These are phyloP conservation scores for Suhomyces canberraensis DNA, from an alignment of 805 yeast species.

Conservation along the genomic window DNA sequence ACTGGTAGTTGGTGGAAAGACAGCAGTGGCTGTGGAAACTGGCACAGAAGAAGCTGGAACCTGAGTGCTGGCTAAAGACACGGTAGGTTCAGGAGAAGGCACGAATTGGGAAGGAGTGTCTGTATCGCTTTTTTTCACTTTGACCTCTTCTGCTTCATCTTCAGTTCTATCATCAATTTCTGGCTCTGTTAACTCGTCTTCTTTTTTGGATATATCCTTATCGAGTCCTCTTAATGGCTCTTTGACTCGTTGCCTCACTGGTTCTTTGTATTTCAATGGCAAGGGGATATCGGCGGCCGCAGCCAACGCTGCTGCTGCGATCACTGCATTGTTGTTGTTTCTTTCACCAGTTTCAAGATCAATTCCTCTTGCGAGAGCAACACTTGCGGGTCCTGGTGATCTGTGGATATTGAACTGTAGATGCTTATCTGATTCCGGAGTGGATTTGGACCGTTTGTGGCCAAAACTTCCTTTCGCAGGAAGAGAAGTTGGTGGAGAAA, in stretches of 20 bases:
- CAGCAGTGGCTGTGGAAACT: too few species aligned
- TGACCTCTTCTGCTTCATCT: conserved; percentile 16
- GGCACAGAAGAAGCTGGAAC: too few species aligned
- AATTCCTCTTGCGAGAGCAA: conserved; percentile 37
- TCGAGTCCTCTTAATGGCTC: neutral
- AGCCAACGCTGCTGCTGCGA: conserved; percentile 82
- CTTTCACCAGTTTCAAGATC: conserved; percentile 32
- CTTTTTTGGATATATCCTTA: conserved; percentile 1
- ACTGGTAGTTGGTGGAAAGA: too few species aligned
- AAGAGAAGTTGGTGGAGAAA: conserved; percentile 7
- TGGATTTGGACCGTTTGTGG: conserved; percentile 27
- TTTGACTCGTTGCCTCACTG: neutral
- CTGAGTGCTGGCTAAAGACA: too few species aligned
- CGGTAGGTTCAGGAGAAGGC: too few species aligned
- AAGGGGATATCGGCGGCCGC: conserved; percentile 78
- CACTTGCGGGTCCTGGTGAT: conserved; percentile 48
- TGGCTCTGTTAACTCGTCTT: conserved; percentile 16
- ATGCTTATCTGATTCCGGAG: conserved; percentile 7
- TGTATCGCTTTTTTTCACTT: conserved; percentile 2
- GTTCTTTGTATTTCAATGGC: conserved; percentile 37
- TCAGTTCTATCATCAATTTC: conserved; percentile 25
- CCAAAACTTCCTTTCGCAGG: conserved; percentile 20
- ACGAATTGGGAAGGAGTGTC: too few species aligned
- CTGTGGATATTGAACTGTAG: conserved; percentile 2
- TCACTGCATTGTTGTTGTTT: conserved; percentile 50